Percentiles rank a stretch among this genome's conserved stretches.
phyloP scores from a whole-genome alignment of 331 rosid genomes.

The Saraca asoca region DNA sequence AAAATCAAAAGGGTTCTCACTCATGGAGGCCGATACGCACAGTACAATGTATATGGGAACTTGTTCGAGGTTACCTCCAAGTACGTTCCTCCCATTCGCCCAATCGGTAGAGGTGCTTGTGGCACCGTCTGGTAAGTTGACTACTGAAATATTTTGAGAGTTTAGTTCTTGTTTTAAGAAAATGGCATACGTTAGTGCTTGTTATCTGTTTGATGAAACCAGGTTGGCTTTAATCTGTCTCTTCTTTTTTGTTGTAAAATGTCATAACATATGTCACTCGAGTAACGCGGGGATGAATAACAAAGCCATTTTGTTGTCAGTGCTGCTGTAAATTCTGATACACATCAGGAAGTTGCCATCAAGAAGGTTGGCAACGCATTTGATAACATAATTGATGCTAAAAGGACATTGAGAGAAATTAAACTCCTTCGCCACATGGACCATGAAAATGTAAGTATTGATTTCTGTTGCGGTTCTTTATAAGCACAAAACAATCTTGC shows the following conservation, averaged over 20 bases:
- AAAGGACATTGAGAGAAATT: slow-evolving; percentile 88
- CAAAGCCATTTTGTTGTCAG: slow-evolving; percentile 38
- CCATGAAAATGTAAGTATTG: slow-evolving; percentile 74
- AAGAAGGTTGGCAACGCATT: slow-evolving; percentile 93
- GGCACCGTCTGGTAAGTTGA: slow-evolving; percentile 84
- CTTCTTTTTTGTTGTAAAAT: too few relatives aligned
- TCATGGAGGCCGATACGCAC: slow-evolving; percentile 82
- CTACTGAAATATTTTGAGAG: too few relatives aligned
- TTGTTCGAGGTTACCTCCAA: slow-evolving; percentile 86
- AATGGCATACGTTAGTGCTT: too few relatives aligned
- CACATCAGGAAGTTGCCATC: slow-evolving; percentile 89
- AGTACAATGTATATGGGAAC: slow-evolving; percentile 80
- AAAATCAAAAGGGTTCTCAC: slow-evolving; percentile 76
- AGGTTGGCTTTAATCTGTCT: too few relatives aligned
- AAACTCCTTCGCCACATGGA: slow-evolving; percentile 92
- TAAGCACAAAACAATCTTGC: too few relatives aligned
- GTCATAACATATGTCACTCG: slow-evolving; percentile 17
- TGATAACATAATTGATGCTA: slow-evolving; percentile 88
- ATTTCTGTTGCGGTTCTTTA: not conserved
- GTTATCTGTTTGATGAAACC: not conserved
- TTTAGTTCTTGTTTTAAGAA: not conserved
- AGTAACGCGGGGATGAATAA: not conserved
- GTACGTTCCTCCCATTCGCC: slow-evolving; percentile 92
- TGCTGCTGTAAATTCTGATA: slow-evolving; percentile 87
- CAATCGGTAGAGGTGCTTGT: slow-evolving; percentile 91